Evolutionary conservation across 164 flowering plant genomes (phyloP), one percentile per base, ranked within the genome.

Genomic region (Stephania cephalantha): DNA sequence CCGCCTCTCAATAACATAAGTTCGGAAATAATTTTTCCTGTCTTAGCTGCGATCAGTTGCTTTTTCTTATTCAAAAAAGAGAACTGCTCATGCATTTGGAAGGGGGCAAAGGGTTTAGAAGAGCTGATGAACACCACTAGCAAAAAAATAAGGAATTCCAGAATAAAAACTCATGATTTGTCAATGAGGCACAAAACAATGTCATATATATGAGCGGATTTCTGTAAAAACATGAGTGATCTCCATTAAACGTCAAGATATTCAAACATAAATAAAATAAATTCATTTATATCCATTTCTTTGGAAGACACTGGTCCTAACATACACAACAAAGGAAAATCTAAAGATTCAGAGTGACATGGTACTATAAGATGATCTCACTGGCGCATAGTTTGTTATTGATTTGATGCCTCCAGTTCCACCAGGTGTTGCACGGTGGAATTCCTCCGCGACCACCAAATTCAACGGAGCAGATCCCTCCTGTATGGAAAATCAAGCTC

Each of bases 361-460:
- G 10, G 18, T 12, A 13, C 10, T 9, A n/a, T 5, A 25, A 18
- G 25, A 18, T 61, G 42, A 18, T 61, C 82, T 76, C 64, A 95
- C 99, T 20, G 97, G 94, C 2, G 90, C 91, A 79, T 95, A 95
- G 73, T 91, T 91, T 31, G 86, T 53, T n/a, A 90, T 86, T 17
- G 87, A 68, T 83, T 95, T 95, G 45, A 93, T 86, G 9, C 92
- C 88, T 75, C 99, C 99, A 75, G 88, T 77, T 48, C 99, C 99
- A 25, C 99, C 97, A 58, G 82, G 90, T 50, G 88, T 70, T 2
- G 99, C 92, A 9, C 97, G 97, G 73, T 86, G 90, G 75, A 77
- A 84, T 66, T 88, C 89, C 20, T 86, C 85, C 76, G 91, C 97
- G 7, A 94, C 85, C 50, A 81, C 80, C 79, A 95, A 78, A 73